Conservation (phyloP, 257 asterid species). For the Lycium ferocissimum region DNA sequence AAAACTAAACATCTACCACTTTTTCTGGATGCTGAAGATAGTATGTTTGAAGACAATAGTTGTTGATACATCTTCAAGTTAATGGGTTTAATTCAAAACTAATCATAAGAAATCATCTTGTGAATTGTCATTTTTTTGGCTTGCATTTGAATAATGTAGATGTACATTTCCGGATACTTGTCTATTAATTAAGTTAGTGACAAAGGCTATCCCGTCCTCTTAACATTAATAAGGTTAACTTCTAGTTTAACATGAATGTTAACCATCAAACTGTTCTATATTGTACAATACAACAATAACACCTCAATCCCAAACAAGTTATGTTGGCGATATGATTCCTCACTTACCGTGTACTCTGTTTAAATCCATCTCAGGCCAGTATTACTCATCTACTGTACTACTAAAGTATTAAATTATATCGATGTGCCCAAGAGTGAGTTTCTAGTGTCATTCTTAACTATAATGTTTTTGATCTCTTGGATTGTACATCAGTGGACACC, state of each 20-base stretch:
- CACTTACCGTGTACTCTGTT: neutral
- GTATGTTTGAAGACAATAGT: neutral
- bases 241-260: neutral
- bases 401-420: neutral
- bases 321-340: neutral
- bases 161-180: neutral
- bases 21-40: slow-evolving; percentile 17
- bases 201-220: neutral
- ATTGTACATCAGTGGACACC: too few species aligned
- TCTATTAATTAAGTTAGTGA: neutral
- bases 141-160: neutral
- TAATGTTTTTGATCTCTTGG: neutral
- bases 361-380: neutral
- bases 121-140: neutral
- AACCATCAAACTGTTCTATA: slow-evolving; percentile 61
- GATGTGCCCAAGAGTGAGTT: neutral
- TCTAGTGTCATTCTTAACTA: neutral
- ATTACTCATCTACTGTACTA: neutral
- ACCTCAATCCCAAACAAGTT: neutral
- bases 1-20: neutral
- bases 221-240: neutral
- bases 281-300: neutral
- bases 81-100: slow-evolving; percentile 8
- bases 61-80: slow-evolving; percentile 14
- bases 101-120: neutral